Percentiles rank a stretch among this genome's conserved stretches.
These are phyloP conservation scores for Ustilago curta DNA, from an alignment of 1,284 basidiomycete genomes.

Conservation along the genomic window DNA sequence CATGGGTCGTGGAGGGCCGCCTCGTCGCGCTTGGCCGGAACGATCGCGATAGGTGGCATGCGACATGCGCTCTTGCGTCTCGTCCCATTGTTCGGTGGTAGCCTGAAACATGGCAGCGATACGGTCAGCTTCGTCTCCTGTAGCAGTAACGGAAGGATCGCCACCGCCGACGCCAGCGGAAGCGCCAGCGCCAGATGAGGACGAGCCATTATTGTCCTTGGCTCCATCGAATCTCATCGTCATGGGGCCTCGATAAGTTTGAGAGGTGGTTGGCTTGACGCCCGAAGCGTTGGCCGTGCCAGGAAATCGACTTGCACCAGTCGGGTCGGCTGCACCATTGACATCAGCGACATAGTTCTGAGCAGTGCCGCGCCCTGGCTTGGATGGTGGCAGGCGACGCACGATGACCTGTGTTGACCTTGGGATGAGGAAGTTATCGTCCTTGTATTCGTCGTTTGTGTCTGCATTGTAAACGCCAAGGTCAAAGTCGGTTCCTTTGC, in stretches of 20 bases:
- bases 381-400: slow-evolving; percentile 84
- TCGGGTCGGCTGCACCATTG: slow-evolving; percentile 32
- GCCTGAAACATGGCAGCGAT: slow-evolving; percentile 96
- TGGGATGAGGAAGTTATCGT: slow-evolving; percentile 90
- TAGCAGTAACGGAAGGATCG: slow-evolving; percentile 23
- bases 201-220: slow-evolving; percentile 9
- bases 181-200: not conserved
- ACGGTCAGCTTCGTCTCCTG: slow-evolving; percentile 59
- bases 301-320: slow-evolving; percentile 32
- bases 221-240: slow-evolving; percentile 84
- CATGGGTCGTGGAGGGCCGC: slow-evolving; percentile 54
- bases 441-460: slow-evolving; percentile 79
- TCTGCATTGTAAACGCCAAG: slow-evolving; percentile 77
- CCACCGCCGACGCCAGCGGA: slow-evolving; percentile 1
- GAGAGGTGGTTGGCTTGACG: slow-evolving; percentile 21
- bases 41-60: slow-evolving; percentile 71
- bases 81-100: slow-evolving; percentile 90
- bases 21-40: slow-evolving; percentile 58
- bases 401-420: slow-evolving; percentile 94
- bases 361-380: slow-evolving; percentile 91
- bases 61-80: slow-evolving; percentile 96
- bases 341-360: slow-evolving; percentile 82
- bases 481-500: slow-evolving; percentile 97
- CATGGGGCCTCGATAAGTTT: slow-evolving; percentile 72
- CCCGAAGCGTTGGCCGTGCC: slow-evolving; percentile 36